A percentile compares a stretch with the other conserved stretches of the same genome.
Conservation (phyloP, 305 asterid species). For the Fraxinus baroniana region DNA sequence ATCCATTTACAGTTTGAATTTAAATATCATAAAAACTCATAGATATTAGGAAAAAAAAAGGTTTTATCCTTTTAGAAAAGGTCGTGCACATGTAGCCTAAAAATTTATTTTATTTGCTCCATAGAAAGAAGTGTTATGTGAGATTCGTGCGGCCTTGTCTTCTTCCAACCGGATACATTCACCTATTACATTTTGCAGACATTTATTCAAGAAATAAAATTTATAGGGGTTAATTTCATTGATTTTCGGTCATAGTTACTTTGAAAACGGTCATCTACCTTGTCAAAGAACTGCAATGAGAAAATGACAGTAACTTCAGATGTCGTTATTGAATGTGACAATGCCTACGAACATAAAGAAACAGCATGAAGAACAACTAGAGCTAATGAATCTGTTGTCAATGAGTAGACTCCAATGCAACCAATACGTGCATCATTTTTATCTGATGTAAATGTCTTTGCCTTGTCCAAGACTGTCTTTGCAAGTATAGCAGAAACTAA, state of each 20-base stretch:
- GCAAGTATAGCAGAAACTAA: constrained; percentile 54
- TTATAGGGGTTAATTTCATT: neutral
- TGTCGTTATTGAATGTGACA: neutral
- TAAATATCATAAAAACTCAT: neutral
- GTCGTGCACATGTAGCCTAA: neutral
- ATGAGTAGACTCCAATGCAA: neutral
- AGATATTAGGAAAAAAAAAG: neutral
- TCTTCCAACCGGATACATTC: neutral
- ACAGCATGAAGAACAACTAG: neutral
- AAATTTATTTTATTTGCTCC: neutral
- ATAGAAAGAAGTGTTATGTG: neutral
- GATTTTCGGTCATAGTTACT: neutral
- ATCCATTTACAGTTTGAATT: neutral
- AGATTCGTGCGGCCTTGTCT: neutral
- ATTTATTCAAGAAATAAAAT: neutral
- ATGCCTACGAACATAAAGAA: neutral
- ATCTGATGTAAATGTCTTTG: constrained; percentile 22
- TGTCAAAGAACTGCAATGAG: neutral
- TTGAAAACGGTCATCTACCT: neutral
- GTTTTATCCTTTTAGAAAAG: neutral
- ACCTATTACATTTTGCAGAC: neutral
- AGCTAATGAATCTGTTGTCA: neutral
- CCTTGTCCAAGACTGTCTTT: constrained; percentile 46
- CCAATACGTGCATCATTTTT: neutral
- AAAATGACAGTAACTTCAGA: neutral